Evolutionary conservation across 257 asterid species (phyloP), one percentile per base, ranked within the genome.

Genomic region (Vinca minor): DNA sequence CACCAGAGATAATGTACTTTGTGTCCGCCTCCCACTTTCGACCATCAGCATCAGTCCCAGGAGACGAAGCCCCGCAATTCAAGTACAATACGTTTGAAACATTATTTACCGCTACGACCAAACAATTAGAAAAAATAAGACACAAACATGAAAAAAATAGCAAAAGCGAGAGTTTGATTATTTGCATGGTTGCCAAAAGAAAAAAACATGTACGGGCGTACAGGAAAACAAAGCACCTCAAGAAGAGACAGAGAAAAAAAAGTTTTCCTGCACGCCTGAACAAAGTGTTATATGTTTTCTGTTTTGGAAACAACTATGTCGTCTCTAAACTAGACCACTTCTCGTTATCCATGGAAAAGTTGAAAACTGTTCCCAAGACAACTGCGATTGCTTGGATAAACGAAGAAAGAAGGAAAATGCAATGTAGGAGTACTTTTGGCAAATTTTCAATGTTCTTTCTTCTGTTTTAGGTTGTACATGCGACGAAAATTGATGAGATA

Each of bases 201-300:
- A 23, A 57, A 42, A 45, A 42, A 31, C n/a, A 62, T 3, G 12
- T 48, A 26, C 31, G 62, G 82, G 93, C 88, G 87, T 84, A 86
- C 96, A 84, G 93, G 93, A 83, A 65, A 63, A n/a, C n/a, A 12
- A 17, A 26, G 17, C 45, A 10, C 20, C n/a, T 42, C 18, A 29
- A n/a, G 8, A 18, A 9, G 8, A 49, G 13, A 61, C 26, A 48
- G 3, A 39, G 50, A 28, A 57, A 25, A n/a, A 26, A 26, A 69
- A 35, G n/a, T n/a, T 65, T 74, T 83, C 96, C 93, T 83, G 96
- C 81, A 84, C 84, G 91, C 95, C 95, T 75, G 42, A 29, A 41
- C 34, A n/a, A 36, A 38, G 26, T 6, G 10, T 17, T 0, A 38
- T 47, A 57, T 15, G 14, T n/a, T n/a, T 47, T 44, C 42, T 18